phyloP scores from a whole-genome alignment of 1,139 yeast species.

The Hyphopichia fennica region DNA sequence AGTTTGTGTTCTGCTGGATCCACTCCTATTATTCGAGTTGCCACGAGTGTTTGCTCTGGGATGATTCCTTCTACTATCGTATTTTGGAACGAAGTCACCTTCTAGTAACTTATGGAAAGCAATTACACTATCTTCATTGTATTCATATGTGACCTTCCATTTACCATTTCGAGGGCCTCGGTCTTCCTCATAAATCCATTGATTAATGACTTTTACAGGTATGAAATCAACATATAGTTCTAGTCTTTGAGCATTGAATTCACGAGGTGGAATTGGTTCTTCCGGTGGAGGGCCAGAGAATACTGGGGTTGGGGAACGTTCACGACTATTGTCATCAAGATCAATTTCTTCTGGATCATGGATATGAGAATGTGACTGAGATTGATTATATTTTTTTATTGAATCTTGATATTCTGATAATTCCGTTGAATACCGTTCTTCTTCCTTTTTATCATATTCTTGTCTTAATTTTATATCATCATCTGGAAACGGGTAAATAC shows the following conservation, averaged over 20 bases:
- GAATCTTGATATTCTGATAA: slow-evolving; percentile 16
- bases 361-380: neutral
- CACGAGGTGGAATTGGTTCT: slow-evolving; percentile 7
- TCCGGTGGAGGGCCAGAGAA: neutral
- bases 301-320: neutral
- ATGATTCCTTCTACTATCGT: slow-evolving; percentile 10
- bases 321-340: neutral
- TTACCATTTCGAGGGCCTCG: slow-evolving; percentile 44
- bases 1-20: too few relatives aligned
- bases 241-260: slow-evolving; percentile 21
- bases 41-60: slow-evolving; percentile 7
- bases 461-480: slow-evolving; percentile 21
- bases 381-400: slow-evolving; percentile 10
- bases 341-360: slow-evolving; percentile 1
- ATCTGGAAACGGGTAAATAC: slow-evolving; percentile 28
- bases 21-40: too few relatives aligned
- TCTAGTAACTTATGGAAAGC: slow-evolving; percentile 44
- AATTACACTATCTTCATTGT: slow-evolving; percentile 27
- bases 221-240: slow-evolving; percentile 42
- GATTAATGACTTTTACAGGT: slow-evolving; percentile 46
- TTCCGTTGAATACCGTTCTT: slow-evolving; percentile 20
- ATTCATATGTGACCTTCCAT: slow-evolving; percentile 41
- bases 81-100: slow-evolving; percentile 28
- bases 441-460: slow-evolving; percentile 20
- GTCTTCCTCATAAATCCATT: slow-evolving; percentile 50